Conservation (phyloP, 2,329 filamentous ascomycete genomes). For the Penicillium sp. region DNA sequence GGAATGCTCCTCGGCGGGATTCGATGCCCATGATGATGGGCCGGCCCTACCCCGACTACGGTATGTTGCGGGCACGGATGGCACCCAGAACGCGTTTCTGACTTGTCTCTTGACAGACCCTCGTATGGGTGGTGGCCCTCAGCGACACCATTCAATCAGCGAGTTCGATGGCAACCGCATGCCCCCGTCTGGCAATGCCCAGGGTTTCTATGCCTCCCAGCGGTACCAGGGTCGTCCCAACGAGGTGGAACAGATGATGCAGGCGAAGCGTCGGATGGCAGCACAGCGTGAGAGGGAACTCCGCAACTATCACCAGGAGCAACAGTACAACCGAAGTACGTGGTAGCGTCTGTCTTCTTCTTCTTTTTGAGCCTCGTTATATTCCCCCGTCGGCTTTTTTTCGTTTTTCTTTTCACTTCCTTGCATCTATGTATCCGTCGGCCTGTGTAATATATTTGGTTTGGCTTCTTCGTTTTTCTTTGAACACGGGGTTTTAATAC, state of each 20-base stretch:
- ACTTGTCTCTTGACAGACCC: conserved; percentile 57
- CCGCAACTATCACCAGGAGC: conserved; percentile 99
- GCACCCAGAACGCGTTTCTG: conserved; percentile 25
- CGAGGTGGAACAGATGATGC: conserved; percentile 98
- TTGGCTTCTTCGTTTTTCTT: conserved; percentile 28
- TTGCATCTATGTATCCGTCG: conserved; percentile 44
- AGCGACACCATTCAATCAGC: conserved; percentile 80
- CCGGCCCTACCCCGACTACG: conserved; percentile 59
- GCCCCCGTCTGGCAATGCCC: conserved; percentile 73
- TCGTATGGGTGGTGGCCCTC: conserved; percentile 63
- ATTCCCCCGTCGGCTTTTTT: conserved; percentile 27
- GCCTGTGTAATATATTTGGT: conserved; percentile 46
- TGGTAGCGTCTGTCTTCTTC: conserved; percentile 43
- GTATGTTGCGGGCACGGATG: conserved; percentile 49
- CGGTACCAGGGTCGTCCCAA: conserved; percentile 83
- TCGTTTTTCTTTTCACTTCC: conserved; percentile 21
- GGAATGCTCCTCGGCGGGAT: conserved; percentile 73
- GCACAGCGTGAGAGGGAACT: conserved; percentile 98
- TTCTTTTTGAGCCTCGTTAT: conserved; percentile 37
- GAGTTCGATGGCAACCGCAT: conserved; percentile 78
- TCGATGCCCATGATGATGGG: conserved; percentile 67
- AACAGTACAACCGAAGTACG: conserved; percentile 99
- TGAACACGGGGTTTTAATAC: conserved; percentile 45
- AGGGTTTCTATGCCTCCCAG: conserved; percentile 92
- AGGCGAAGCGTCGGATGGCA: conserved; percentile 98